Base-by-base conservation (phyloP, 768 basidiomycete species). In the Kwoniella bestiolae region DNA sequence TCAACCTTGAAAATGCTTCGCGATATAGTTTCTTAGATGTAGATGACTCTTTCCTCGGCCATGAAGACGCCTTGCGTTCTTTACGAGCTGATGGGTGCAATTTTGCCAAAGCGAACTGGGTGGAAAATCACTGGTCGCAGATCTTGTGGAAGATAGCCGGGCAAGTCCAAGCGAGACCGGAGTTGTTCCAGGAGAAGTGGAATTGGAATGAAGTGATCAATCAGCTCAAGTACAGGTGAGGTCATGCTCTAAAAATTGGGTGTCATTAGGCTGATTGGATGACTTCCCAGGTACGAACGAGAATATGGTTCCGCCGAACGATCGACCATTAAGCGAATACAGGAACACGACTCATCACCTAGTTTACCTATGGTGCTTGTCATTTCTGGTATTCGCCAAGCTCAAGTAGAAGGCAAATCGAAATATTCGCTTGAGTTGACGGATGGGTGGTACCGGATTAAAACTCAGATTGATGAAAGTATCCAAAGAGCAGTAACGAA, bases 71-170 rank as follows among this genome's bases (percentile, higher is more conserved):
- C 9, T 59, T 71, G 25, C 29, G 59, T 14, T 45, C 58, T 2
- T 45, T 82, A 18, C 56, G 71, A 21, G 50, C 51, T 11, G 71
- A 70, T 6, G 68, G 75, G 3, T 94, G 92, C 67, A 78, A 74
- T 2, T 84, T 92, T 25, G 90, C 87, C 2, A 90, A 88, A 7
- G 83, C 87, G 68, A 80, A 84, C 25, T 99, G 96, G 96, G 88
- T 96, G 1, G 86, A 90, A 56, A 97, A 97, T 73, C 94, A 96
- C 72, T 99, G 93, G 91, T 80, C 83, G 9, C 82, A 94, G 49
- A 87, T 98, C 31, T 84, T 99, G 3, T 99, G 96, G 96, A 99
- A 99, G 82, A 82, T 96, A 23, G 92, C 93, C 3, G 90, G 91
- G 12, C 87, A 92, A 85, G 89, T 88, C 1, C 83, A 85, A 35